phyloP scores from a whole-genome alignment of 2,329 filamentous ascomycete species.

The Emmonsia crescens region DNA sequence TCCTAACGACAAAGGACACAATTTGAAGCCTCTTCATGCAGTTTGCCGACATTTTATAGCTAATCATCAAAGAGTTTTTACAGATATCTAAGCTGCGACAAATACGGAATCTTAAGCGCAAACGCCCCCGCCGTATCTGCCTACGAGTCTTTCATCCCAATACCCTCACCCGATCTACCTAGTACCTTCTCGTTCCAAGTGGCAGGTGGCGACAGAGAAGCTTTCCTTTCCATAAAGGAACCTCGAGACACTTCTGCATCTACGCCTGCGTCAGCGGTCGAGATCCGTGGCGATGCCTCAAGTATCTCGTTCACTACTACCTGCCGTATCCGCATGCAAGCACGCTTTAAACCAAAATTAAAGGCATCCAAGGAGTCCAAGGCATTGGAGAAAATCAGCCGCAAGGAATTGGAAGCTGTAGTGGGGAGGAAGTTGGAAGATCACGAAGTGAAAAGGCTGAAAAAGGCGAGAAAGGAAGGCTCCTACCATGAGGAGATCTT shows the following conservation, averaged over 20 bases:
- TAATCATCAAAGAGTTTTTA: neutral
- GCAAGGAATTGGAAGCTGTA: conserved; percentile 71
- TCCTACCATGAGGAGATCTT: conserved; percentile 81
- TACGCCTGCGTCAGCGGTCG: conserved; percentile 42
- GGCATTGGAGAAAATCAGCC: conserved; percentile 72
- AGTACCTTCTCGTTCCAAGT: conserved; percentile 68
- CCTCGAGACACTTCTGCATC: conserved; percentile 27
- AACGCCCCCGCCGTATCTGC: conserved; percentile 70
- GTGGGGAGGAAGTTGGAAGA: conserved; percentile 68
- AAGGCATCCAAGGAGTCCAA: conserved; percentile 74
- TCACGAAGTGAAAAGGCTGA: conserved; percentile 73
- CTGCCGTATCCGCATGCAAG: conserved; percentile 83
- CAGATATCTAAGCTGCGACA: conserved; percentile 79
- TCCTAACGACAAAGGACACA: conserved; percentile 6
- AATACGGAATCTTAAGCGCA: conserved; percentile 66
- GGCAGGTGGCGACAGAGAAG: conserved; percentile 45
- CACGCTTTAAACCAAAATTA: conserved; percentile 74
- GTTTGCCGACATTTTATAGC: neutral
- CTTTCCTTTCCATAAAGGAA: conserved; percentile 55
- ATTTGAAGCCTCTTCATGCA: neutral
- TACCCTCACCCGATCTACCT: conserved; percentile 51
- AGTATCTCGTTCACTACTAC: conserved; percentile 58
- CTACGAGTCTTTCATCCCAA: conserved; percentile 68
- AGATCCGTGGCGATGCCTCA: conserved; percentile 67
- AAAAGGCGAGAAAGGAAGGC: conserved; percentile 72